A percentile compares a stretch with the other conserved stretches of the same genome.
phyloP scores from a whole-genome alignment of 2,329 filamentous ascomycete genomes.

The Waltergamsia citrina region DNA sequence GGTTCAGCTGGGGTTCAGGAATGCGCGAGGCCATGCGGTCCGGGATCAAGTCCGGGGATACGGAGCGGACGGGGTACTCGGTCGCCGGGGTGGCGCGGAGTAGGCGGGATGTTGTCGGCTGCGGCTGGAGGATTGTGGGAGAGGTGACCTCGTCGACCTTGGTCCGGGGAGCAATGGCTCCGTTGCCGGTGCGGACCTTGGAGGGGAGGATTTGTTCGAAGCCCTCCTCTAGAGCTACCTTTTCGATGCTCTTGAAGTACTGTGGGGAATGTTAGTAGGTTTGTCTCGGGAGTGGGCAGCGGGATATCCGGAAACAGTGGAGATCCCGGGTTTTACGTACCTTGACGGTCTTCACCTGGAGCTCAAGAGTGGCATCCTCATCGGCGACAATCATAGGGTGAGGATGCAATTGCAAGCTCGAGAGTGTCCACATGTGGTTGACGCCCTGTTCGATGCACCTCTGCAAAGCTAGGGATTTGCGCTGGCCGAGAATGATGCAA shows the following conservation, averaged over 20 bases:
- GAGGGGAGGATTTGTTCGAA: slow-evolving; percentile 50
- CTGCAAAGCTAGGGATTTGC: slow-evolving; percentile 72
- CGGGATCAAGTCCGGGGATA: slow-evolving; percentile 50
- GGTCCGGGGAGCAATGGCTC: slow-evolving; percentile 22
- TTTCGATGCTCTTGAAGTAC: slow-evolving; percentile 66
- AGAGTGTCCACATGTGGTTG: slow-evolving; percentile 88
- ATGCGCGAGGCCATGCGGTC: slow-evolving; percentile 53
- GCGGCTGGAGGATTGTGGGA: slow-evolving; percentile 38
- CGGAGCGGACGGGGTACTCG: slow-evolving; percentile 44
- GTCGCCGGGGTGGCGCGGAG: slow-evolving; percentile 44
- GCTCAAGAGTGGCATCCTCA: slow-evolving; percentile 65
- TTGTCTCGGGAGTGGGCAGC: background rate
- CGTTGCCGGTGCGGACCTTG: slow-evolving; percentile 42
- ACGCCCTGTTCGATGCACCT: slow-evolving; percentile 73
- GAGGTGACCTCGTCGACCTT: slow-evolving; percentile 33
- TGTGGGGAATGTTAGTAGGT: slow-evolving; percentile 12
- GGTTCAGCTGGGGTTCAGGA: slow-evolving; percentile 33
- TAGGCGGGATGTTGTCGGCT: slow-evolving; percentile 45
- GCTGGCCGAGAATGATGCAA: slow-evolving; percentile 71
- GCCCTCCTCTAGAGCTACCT: slow-evolving; percentile 46
- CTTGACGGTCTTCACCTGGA: slow-evolving; percentile 66
- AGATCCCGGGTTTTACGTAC: slow-evolving; percentile 18
- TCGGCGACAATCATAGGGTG: slow-evolving; percentile 78
- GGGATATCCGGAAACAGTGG: too few relatives aligned
- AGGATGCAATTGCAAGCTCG: slow-evolving; percentile 69